Evolutionary conservation across 352 stramenopile genomes (phyloP).

Genomic region (Globisporangium irregulare): DNA sequence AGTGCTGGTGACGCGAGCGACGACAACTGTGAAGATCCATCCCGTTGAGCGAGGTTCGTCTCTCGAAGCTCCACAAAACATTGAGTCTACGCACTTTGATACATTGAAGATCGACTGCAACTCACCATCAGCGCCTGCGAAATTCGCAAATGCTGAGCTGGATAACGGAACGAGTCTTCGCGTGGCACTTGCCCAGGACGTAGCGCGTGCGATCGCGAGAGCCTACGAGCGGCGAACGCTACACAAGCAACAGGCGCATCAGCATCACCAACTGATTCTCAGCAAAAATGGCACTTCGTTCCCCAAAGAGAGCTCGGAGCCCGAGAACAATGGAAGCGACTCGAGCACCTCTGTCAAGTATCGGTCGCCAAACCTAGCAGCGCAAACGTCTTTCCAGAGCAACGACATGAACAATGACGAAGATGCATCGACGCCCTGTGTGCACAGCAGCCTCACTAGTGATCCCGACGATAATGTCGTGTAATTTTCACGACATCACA

Average conservation of each 20-base stretch:
- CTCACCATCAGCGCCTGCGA: not conserved
- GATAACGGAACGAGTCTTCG: slow-evolving; percentile 19
- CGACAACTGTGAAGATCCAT: not conserved
- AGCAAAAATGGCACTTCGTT: not conserved
- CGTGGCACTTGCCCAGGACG: slow-evolving; percentile 35
- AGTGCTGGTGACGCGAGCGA: slow-evolving; percentile 32
- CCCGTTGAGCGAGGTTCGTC: not conserved
- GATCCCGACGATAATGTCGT: slow-evolving; percentile 1
- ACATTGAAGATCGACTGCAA: slow-evolving; percentile 22
- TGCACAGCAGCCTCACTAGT: not conserved
- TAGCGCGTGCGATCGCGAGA: slow-evolving; percentile 35
- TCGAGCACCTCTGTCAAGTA: slow-evolving; percentile 7
- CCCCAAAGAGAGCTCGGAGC: slow-evolving; percentile 16
- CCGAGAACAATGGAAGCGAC: slow-evolving; percentile 31
- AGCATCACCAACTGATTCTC: not conserved
- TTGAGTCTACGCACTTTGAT: not conserved
- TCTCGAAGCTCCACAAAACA: not conserved
- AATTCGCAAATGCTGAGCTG: slow-evolving; percentile 11
- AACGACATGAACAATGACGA: slow-evolving; percentile 26
- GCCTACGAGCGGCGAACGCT: slow-evolving; percentile 26
- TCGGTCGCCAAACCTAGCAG: slow-evolving; percentile 4
- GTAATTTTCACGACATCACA: not conserved
- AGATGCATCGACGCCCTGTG: not conserved
- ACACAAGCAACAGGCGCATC: not conserved
- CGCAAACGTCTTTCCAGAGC: slow-evolving; percentile 12